A percentile compares a stretch with the other conserved stretches of the same genome.
These are phyloP conservation scores for Ceratocystis huliohia DNA, from an alignment of 2,329 filamentous ascomycete species.

Conservation along the genomic window DNA sequence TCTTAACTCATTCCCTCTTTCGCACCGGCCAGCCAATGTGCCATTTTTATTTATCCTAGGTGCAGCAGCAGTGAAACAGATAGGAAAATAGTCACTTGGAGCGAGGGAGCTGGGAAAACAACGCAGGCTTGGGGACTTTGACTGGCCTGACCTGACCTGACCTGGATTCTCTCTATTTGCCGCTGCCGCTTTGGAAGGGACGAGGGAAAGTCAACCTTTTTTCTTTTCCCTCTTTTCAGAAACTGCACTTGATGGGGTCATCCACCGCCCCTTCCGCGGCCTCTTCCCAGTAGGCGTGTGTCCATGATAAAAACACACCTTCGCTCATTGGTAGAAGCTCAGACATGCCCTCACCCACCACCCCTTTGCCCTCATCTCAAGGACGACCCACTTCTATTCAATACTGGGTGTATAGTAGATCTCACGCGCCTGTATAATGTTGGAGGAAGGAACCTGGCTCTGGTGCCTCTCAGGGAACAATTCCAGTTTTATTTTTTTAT, in stretches of 20 bases:
- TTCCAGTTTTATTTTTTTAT: neutral
- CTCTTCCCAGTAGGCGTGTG: neutral
- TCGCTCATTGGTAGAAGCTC: neutral
- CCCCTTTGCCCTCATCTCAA: slow-evolving; percentile 8
- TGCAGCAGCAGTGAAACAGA: no score
- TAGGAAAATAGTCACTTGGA: no score
- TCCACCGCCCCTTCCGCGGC: slow-evolving; percentile 8
- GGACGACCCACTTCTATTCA: neutral
- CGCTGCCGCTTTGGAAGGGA: neutral
- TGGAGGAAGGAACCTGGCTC: neutral
- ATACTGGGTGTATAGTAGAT: neutral
- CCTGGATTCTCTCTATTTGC: slow-evolving; percentile 1
- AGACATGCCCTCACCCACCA: neutral
- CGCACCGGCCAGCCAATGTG: no score
- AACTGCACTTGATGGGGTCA: slow-evolving; percentile 9
- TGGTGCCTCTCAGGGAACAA: neutral
- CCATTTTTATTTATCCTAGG: no score
- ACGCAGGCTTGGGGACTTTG: no score
- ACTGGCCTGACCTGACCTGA: neutral
- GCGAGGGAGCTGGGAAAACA: no score
- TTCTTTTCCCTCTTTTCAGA: neutral
- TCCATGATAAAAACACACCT: neutral
- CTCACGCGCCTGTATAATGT: neutral
- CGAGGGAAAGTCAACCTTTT: neutral
- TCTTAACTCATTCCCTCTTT: no score